Evolutionary conservation across 106 monocot genomes (phyloP), one percentile per base, ranked within the genome.

Genomic region (Xerophyta viscosa): DNA sequence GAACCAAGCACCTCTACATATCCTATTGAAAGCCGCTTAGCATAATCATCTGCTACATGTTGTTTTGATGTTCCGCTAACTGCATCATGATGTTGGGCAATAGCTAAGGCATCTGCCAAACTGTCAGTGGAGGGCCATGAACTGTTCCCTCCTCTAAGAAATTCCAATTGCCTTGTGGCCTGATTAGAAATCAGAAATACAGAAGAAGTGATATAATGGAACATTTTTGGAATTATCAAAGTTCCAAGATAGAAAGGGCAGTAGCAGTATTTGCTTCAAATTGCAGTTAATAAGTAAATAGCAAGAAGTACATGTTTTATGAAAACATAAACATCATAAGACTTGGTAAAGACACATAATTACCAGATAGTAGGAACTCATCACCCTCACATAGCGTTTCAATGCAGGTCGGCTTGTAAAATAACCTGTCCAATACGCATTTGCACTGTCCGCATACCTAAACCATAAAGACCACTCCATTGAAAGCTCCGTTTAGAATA

Each of bases 61-160:
- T 98, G 98, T 41, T 90, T 86, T 45, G 82, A 85, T 68, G 98
- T 98, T 68, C 98, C 98, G 69, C 64, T 90, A 41, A 98, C 82
- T 26, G 98, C 98, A 75, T 98, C 98, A 67, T 98, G 98, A 72
- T 98, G 98, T 66, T 98, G 98, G 52, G 82, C 79, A 58, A 83
- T 68, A 27, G 86, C 98, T 52, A 98, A 57, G 65, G 98, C 98
- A 86, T 98, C 90, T 51, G 65, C 89, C 60, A 98, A 67, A 54
- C 68, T 65, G 61, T 82, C 82, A 21, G 82, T 86, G 51, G 71
- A 69, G 20, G 67, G 63, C 15, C 79, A 81, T 61, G 60, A 50
- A 37, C 15, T 57, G 47, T 62, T 69, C 61, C 75, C 71, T 56
- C 79, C 89, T 71, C 9, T 74, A 31, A 89, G 57, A 77, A 90